Base-by-base conservation (phyloP, 2,329 filamentous ascomycete species). In the Hymenoscyphus linearis region DNA sequence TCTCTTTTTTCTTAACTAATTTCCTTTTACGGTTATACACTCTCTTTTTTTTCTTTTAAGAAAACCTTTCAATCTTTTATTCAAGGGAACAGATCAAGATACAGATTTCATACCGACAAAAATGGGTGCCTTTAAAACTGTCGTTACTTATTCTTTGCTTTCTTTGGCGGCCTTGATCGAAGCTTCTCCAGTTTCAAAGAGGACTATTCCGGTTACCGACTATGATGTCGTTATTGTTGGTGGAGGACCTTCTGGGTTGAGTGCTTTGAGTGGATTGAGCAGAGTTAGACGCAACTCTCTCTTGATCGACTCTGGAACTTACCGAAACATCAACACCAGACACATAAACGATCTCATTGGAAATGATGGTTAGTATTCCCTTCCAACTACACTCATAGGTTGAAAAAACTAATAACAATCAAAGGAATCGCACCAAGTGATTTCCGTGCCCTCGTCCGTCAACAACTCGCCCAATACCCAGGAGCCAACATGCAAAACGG, bases 401-500 rank as follows among this genome's bases (percentile, higher is more conserved):
- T 3, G 4, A 31, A 31, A 31, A 72, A 64, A 7, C 74, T 68
- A 27, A 56, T 18, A 56, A 37, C 36, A 6, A 18, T 9, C 66
- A 1, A 14, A 76, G 76, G 55, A 69, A 74, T 59, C 36, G 59
- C 27, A 27, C 75, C 75, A 9, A 57, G 58, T 0, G 68, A 71
- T 6, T 75, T 73, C 63, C 70, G 73, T 4, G 65, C 60, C 5
- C 70, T 69, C 9, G 71, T 73, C 9, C 70, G 73, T 34, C 59
- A 80, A 62, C 80, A 84, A 64, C 76, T 87, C 53, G 67, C 73
- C 0, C 67, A 78, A 62, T 85, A 87, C 70, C 67, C 75, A 5
- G 82, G 80, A 1, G 76, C 80, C 1, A 69, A 72, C 25, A 77
- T 82, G 71, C 74, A 73, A 62, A 84, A 85, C 68, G 80, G 77